Evolutionary conservation across 768 basidiomycete genomes (phyloP).

Genomic region (Coprinopsis strossmayeri): DNA sequence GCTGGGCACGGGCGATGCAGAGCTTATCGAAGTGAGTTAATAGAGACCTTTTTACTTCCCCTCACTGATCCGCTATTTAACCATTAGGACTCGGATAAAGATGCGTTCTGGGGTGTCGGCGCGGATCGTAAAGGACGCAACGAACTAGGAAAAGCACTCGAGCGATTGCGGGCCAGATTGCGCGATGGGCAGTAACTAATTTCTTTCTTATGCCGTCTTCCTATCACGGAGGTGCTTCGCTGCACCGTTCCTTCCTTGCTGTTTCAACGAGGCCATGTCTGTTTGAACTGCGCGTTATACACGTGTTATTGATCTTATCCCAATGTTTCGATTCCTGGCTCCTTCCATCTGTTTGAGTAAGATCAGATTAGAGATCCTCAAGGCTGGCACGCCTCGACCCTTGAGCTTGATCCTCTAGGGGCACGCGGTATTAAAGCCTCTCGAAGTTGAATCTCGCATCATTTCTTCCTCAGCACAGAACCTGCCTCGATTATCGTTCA

Average conservation of each 20-base stretch:
- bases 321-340: too few species aligned
- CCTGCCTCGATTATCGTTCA: too few species aligned
- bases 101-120: slow-evolving; percentile 76
- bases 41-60: not conserved
- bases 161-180: slow-evolving; percentile 52
- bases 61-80: not conserved
- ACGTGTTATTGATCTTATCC: too few species aligned
- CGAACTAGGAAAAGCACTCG: slow-evolving; percentile 67
- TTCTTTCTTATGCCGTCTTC: slow-evolving; percentile 6
- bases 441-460: too few species aligned
- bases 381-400: too few species aligned
- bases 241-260: slow-evolving; percentile 12
- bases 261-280: too few species aligned
- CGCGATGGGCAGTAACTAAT: slow-evolving; percentile 19
- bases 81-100: slow-evolving; percentile 66
- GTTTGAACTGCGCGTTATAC: too few species aligned
- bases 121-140: slow-evolving; percentile 61
- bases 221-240: slow-evolving; percentile 24
- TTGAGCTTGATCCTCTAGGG: too few species aligned
- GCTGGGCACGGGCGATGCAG: slow-evolving; percentile 57
- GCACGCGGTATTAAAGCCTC: too few species aligned
- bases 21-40: slow-evolving; percentile 58
- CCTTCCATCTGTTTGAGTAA: too few species aligned
- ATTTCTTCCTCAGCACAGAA: too few species aligned
- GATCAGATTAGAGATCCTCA: too few species aligned